A percentile compares a stretch with the other conserved stretches of the same genome.
phyloP scores from a whole-genome alignment of 2,329 filamentous ascomycete species.

The Pseudogymnoascus sp. region DNA sequence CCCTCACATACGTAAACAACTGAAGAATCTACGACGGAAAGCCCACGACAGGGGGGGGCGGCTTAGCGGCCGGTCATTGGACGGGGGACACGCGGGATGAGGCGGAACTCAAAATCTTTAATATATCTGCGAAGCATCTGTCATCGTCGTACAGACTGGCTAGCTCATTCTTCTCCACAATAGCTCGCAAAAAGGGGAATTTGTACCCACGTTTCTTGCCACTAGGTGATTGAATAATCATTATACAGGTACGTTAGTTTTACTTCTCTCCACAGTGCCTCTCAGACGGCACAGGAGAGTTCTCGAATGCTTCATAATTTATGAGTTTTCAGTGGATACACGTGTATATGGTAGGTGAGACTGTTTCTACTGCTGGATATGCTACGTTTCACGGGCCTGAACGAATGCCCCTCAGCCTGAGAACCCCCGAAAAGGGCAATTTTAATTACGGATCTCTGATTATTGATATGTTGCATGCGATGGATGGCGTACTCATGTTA shows the following conservation, averaged over 20 bases:
- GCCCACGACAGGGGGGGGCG: neutral
- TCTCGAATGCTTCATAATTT: neutral
- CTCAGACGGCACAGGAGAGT: neutral
- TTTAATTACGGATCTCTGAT: neutral
- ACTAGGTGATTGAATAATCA: neutral
- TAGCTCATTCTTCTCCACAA: neutral
- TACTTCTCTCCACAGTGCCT: neutral
- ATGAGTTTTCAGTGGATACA: conserved; percentile 5
- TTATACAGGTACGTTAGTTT: neutral
- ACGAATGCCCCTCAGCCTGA: neutral
- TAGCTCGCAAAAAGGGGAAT: neutral
- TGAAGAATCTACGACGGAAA: neutral
- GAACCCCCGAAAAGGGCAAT: neutral
- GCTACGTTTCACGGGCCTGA: neutral
- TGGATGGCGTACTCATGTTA: neutral
- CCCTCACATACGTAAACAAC: neutral
- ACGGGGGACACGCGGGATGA: neutral
- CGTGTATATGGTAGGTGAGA: neutral
- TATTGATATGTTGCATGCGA: neutral
- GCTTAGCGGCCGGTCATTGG: neutral
- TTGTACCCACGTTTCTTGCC: neutral
- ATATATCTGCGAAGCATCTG: neutral
- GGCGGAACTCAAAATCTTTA: neutral
- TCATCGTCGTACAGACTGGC: neutral
- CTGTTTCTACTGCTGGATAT: neutral